phyloP scores from a whole-genome alignment of 2,329 filamentous ascomycete species.

The Lachnellula arida region DNA sequence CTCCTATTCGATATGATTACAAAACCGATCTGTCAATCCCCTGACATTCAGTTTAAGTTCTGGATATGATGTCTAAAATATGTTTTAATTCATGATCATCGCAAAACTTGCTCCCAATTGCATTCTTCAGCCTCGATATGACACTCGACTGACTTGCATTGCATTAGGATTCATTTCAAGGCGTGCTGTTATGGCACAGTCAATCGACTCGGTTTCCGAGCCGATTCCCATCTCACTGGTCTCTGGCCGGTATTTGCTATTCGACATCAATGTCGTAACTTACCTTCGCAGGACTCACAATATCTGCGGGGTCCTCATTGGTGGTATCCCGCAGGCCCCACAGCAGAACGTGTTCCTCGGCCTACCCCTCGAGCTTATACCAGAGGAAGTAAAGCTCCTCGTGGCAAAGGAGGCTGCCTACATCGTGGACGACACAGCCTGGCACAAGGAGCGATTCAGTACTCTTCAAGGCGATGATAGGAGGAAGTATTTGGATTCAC shows the following conservation, averaged over 20 bases:
- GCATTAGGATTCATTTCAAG: background rate
- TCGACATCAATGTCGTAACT: constrained; percentile 76
- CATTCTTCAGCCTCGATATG: background rate
- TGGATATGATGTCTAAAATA: constrained; percentile 46
- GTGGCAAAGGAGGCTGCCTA: constrained; percentile 72
- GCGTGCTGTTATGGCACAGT: constrained; percentile 13
- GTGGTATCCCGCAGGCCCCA: constrained; percentile 84
- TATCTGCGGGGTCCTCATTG: constrained; percentile 81
- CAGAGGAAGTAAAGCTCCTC: constrained; percentile 80
- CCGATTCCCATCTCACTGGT: constrained; percentile 77
- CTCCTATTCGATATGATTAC: constrained; percentile 54
- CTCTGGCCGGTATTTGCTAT: constrained; percentile 78
- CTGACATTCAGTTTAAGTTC: constrained; percentile 49
- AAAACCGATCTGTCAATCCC: constrained; percentile 76
- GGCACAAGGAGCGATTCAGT: constrained; percentile 62
- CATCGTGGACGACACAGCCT: constrained; percentile 72
- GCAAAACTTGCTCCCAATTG: constrained; percentile 24
- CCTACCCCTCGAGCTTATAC: constrained; percentile 81
- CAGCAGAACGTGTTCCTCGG: constrained; percentile 94
- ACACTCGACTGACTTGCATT: background rate
- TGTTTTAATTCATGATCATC: constrained; percentile 43
- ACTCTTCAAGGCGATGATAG: constrained; percentile 54
- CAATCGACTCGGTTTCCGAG: constrained; percentile 33
- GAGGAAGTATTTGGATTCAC: constrained; percentile 59
- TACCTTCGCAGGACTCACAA: constrained; percentile 74